These are phyloP conservation scores for Fraxinus nigra DNA, from an alignment of 305 asterid species.

Conservation along the genomic window DNA sequence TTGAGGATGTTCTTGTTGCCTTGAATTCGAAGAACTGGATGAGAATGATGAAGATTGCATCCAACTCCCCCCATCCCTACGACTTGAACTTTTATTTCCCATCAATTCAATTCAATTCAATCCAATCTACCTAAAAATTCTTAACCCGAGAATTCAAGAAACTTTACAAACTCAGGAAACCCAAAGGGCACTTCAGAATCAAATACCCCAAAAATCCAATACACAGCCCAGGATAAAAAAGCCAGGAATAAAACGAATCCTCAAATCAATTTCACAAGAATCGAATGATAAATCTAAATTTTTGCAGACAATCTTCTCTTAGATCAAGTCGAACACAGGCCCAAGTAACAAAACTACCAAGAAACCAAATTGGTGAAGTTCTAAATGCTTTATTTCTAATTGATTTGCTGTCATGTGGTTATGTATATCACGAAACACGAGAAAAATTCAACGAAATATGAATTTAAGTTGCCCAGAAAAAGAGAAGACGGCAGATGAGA, in stretches of 20 bases:
- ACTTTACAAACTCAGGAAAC: neutral
- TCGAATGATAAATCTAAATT: neutral
- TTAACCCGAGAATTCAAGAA: constrained; percentile 13
- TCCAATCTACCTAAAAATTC: constrained; percentile 3
- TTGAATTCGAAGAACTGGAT: constrained; percentile 44
- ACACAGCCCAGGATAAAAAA: neutral
- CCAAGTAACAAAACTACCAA: neutral
- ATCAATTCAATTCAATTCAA: constrained; percentile 39
- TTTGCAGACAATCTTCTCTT: neutral
- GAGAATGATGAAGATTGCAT: constrained; percentile 51
- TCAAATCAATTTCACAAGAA: neutral
- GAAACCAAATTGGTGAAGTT: neutral
- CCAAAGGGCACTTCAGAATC: neutral
- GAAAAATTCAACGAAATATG: constrained; percentile 36
- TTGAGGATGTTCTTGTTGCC: constrained; percentile 46
- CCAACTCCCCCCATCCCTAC: constrained; percentile 38
- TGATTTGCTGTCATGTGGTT: neutral
- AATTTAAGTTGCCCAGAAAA: neutral
- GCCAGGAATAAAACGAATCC: constrained; percentile 18
- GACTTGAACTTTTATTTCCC: constrained; percentile 81
- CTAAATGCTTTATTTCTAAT: neutral
- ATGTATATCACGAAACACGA: constrained; percentile 3
- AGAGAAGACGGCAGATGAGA: neutral
- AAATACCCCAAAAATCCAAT: neutral
- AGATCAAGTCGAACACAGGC: neutral